These are phyloP conservation scores for Astragalus glycyphyllos DNA, from an alignment of 306 rosid species.

Conservation along the genomic window DNA sequence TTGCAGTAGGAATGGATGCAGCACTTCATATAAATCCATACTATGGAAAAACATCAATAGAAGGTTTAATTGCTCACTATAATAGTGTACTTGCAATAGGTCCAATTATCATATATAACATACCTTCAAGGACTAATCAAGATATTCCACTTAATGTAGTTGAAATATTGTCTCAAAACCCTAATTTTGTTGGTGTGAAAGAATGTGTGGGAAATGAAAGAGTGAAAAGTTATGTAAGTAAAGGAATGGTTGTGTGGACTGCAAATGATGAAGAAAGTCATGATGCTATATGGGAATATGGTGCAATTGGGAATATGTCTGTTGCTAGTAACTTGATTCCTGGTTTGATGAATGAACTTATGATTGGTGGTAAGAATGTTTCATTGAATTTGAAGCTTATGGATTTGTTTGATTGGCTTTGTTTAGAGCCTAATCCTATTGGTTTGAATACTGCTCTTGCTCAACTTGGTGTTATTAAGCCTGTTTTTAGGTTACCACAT, in stretches of 20 bases:
- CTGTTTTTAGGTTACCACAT: constrained; percentile 81
- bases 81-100: constrained; percentile 76
- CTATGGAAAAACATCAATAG: constrained; percentile 86
- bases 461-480: constrained; percentile 80
- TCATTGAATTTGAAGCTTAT: constrained; percentile 56
- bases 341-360: constrained; percentile 68
- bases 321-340: constrained; percentile 78
- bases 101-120: constrained; percentile 79
- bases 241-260: constrained; percentile 76
- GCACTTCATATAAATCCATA: constrained; percentile 96
- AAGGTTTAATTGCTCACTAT: constrained; percentile 76
- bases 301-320: constrained; percentile 77
- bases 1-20: constrained; percentile 98
- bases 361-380: constrained; percentile 61
- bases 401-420: constrained; percentile 73
- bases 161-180: constrained; percentile 54
- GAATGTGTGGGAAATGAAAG: constrained; percentile 82
- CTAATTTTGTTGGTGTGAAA: constrained; percentile 79
- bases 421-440: constrained; percentile 64
- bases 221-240: constrained; percentile 52
- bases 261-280: constrained; percentile 82
- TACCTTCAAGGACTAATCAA: constrained; percentile 84
- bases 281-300: constrained; percentile 81
- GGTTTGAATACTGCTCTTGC: constrained; percentile 69
- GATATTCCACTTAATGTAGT: constrained; percentile 79